These are phyloP conservation scores for Globisporangium lucens DNA, from an alignment of 352 stramenopile genomes.

Conservation along the genomic window DNA sequence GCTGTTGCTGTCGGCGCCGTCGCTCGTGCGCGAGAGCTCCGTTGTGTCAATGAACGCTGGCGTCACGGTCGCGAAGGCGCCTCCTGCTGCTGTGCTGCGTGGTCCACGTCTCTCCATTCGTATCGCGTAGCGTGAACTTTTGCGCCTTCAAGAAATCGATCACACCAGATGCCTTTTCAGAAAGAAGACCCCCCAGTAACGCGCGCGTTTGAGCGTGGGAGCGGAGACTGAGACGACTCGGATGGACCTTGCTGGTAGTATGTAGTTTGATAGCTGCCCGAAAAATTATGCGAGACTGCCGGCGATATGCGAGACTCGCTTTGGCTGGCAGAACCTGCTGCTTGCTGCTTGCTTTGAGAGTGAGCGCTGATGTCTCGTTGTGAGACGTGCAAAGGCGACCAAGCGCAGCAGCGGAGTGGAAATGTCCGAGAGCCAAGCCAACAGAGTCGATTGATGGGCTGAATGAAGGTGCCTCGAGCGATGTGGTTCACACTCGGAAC, in stretches of 20 bases:
- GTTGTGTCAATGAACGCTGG: constrained; percentile 20
- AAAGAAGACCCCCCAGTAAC: background rate
- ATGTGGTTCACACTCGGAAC: background rate
- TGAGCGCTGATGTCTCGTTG: constrained; percentile 1
- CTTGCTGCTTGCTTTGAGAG: background rate
- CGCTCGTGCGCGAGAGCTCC: constrained; percentile 12
- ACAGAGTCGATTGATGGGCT: background rate
- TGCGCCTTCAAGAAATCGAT: constrained; percentile 4
- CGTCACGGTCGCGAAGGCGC: background rate
- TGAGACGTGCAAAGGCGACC: background rate
- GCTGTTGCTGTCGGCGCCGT: background rate
- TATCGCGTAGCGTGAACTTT: background rate
- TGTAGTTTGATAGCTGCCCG: background rate
- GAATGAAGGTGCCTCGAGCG: background rate
- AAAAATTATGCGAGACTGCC: background rate
- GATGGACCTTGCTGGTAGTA: background rate
- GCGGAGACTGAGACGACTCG: no score
- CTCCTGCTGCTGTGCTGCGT: background rate
- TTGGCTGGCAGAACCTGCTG: background rate
- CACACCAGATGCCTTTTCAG: constrained; percentile 1
- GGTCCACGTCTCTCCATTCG: constrained; percentile 7
- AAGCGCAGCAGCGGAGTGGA: background rate
- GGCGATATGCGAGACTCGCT: background rate
- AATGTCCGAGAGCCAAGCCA: background rate
- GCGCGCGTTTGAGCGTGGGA: background rate